These are phyloP conservation scores for Letharia lupina DNA, from an alignment of 495 filamentous ascomycete genomes.

Conservation along the genomic window DNA sequence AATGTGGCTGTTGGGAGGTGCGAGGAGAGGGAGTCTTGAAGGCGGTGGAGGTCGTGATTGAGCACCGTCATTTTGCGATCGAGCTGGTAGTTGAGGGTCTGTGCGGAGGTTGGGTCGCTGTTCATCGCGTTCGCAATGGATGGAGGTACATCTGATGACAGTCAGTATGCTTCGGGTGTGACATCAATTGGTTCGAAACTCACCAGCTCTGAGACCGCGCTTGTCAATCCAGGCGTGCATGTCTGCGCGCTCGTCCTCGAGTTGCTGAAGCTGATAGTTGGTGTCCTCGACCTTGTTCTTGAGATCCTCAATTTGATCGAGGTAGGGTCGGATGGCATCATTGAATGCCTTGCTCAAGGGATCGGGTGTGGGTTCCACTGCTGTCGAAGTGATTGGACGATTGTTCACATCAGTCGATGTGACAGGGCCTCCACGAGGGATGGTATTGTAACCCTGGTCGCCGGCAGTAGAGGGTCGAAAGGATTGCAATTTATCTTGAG, in stretches of 20 bases:
- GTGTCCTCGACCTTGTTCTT: constrained; percentile 38
- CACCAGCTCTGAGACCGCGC: constrained; percentile 42
- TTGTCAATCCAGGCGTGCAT: constrained; percentile 47
- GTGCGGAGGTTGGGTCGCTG: constrained; percentile 32
- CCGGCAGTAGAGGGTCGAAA: constrained; percentile 26
- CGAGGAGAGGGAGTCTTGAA: constrained; percentile 44
- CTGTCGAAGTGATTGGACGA: constrained; percentile 16
- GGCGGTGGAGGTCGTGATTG: constrained; percentile 46
- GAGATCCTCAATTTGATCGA: constrained; percentile 39
- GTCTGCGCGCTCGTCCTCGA: constrained; percentile 39
- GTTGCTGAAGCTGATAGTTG: constrained; percentile 34
- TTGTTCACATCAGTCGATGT: background rate
- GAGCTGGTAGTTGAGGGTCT: constrained; percentile 43
- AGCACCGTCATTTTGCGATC: constrained; percentile 48
- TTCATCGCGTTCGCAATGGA: constrained; percentile 43
- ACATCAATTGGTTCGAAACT: constrained; percentile 13
- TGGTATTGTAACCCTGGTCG: constrained; percentile 20
- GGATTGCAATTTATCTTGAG: constrained; percentile 25
- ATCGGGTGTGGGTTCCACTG: constrained; percentile 34
- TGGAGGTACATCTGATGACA: constrained; percentile 36
- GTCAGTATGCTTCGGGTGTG: background rate
- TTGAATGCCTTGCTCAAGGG: constrained; percentile 43
- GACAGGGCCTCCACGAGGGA: constrained; percentile 9
- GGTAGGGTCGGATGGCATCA: constrained; percentile 39
- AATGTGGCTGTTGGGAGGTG: constrained; percentile 39